A percentile compares a stretch with the other conserved stretches of the same genome.
Conservation (phyloP, 2,329 filamentous ascomycete species). For the Diaporthe destruens region DNA sequence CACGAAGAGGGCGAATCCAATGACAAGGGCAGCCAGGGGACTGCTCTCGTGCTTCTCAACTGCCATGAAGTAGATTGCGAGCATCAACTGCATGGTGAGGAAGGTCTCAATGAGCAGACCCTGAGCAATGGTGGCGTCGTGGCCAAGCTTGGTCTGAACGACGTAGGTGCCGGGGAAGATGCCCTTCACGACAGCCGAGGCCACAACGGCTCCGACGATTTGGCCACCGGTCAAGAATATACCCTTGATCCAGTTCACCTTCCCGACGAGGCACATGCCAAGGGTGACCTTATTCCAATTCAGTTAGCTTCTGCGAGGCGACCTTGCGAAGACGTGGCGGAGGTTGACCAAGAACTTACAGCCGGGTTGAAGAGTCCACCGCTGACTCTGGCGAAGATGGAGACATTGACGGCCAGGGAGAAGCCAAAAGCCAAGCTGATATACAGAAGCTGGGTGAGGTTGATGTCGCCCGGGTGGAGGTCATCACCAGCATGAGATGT, state of each 20-base stretch:
- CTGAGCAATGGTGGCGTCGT: slow-evolving; percentile 56
- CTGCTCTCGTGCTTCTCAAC: slow-evolving; percentile 72
- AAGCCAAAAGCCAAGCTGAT: slow-evolving; percentile 41
- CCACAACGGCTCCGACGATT: slow-evolving; percentile 51
- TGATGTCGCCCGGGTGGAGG: slow-evolving; percentile 38
- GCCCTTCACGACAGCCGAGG: slow-evolving; percentile 59
- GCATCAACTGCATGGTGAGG: slow-evolving; percentile 63
- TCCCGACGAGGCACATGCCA: slow-evolving; percentile 60
- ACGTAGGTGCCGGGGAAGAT: slow-evolving; percentile 51
- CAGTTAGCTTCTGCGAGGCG: background rate
- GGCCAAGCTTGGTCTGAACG: slow-evolving; percentile 60
- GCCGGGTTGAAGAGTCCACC: slow-evolving; percentile 42
- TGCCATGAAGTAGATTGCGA: slow-evolving; percentile 69
- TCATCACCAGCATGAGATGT: slow-evolving; percentile 32
- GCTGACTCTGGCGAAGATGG: slow-evolving; percentile 39
- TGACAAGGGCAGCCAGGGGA: slow-evolving; percentile 49
- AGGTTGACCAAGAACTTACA: slow-evolving; percentile 26
- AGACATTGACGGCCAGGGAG: slow-evolving; percentile 41
- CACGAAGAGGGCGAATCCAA: slow-evolving; percentile 34
- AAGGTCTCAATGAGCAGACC: slow-evolving; percentile 67
- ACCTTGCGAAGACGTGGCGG: background rate
- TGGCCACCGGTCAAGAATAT: slow-evolving; percentile 47
- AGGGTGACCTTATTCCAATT: slow-evolving; percentile 51
- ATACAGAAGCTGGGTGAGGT: slow-evolving; percentile 47
- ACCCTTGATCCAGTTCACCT: slow-evolving; percentile 56